A percentile compares a stretch with the other conserved stretches of the same genome.
Conservation (phyloP, 495 filamentous ascomycete genomes). For the Daldinia loculata region DNA sequence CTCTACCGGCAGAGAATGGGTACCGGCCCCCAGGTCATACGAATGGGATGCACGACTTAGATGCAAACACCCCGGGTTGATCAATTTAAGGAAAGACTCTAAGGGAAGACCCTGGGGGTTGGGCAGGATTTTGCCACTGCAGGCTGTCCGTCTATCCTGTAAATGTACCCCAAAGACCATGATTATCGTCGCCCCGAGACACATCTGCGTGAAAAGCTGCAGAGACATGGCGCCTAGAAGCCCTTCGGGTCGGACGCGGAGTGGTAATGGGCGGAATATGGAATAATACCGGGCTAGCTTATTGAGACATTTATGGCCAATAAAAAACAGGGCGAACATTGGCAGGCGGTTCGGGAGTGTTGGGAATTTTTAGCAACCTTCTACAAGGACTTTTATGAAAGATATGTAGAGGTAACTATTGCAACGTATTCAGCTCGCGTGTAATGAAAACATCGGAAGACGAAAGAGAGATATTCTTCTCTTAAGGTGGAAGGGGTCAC, state of each 20-base stretch:
- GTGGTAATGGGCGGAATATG: slow-evolving; percentile 25
- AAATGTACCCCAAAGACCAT: slow-evolving; percentile 22
- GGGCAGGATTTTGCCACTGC: slow-evolving; percentile 37
- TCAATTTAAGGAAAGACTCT: slow-evolving; percentile 7
- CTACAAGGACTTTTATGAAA: slow-evolving; percentile 22
- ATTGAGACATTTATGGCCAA: slow-evolving; percentile 21
- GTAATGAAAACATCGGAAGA: slow-evolving; percentile 33
- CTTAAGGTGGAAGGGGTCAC: slow-evolving; percentile 21
- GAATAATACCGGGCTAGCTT: slow-evolving; percentile 16
- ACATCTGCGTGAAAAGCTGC: slow-evolving; percentile 23
- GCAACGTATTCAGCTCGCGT: slow-evolving; percentile 29
- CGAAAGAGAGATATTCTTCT: slow-evolving; percentile 5
- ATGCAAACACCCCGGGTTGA: slow-evolving; percentile 30
- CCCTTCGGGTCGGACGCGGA: slow-evolving; percentile 22
- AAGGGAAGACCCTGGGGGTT: slow-evolving; percentile 17
- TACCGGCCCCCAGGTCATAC: slow-evolving; percentile 34
- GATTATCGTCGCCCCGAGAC: slow-evolving; percentile 28
- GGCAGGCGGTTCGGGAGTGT: slow-evolving; percentile 26
- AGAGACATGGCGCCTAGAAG: slow-evolving; percentile 18
- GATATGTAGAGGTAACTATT: slow-evolving; percentile 9
- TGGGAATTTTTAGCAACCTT: slow-evolving; percentile 34
- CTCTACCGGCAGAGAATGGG: slow-evolving; percentile 29
- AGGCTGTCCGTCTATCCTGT: slow-evolving; percentile 4
- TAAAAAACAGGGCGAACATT: slow-evolving; percentile 33
- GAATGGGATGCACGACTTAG: slow-evolving; percentile 30